Base-by-base conservation (phyloP, 371 early-diverging fungal species). In the Funneliformis caledonium region DNA sequence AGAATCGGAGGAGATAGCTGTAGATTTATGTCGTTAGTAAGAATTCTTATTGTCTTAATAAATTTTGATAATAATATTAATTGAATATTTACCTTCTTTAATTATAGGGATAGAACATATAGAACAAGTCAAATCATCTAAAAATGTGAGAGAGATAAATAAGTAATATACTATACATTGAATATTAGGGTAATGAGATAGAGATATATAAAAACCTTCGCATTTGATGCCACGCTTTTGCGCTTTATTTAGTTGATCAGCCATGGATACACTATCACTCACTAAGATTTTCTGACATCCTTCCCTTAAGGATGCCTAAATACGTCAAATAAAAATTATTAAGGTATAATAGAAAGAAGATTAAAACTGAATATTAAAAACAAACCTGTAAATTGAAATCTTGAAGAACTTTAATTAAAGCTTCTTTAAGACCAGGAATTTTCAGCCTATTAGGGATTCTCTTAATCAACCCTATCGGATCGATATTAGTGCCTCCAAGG, bases 201-300 rank as follows among this genome's bases (percentile, higher is more conserved):
- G 1, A 2, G 37, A 37, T 62, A 9, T 33, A 72, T 60, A 10
- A 14, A 47, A 26, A 76, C 89, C 80, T 80, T 47, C 70, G 60
- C 70, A 89, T 16, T 88, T 85, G 50, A 93, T 88, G 37, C 92
- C 94, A 56, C 92, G 91, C 61, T 92, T 90, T 83, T 95, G 96
- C 33, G 90, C 86, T 37, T 86, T 85, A 59, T 93, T 91, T 83
- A 96, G 88, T 22, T 91, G 91, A 69, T 93, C 91, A 6, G 94
- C 91, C 72, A 96, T 86, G 56, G 91, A 90, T 37, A 93, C 91
- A 69, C 95, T 94, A 83, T 98, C 97, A 74, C 91, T 92, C 11
- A 93, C 91, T 52, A 97, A 83, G 65, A 98, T 95, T 76, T 93
- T 93, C 80, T 93, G 91, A 84, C 96, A 97, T 0, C 96, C 97